Percentiles rank a stretch among this genome's conserved stretches.
phyloP scores from a whole-genome alignment of 2,329 filamentous ascomycete species.

The Sporothrix globosa region DNA sequence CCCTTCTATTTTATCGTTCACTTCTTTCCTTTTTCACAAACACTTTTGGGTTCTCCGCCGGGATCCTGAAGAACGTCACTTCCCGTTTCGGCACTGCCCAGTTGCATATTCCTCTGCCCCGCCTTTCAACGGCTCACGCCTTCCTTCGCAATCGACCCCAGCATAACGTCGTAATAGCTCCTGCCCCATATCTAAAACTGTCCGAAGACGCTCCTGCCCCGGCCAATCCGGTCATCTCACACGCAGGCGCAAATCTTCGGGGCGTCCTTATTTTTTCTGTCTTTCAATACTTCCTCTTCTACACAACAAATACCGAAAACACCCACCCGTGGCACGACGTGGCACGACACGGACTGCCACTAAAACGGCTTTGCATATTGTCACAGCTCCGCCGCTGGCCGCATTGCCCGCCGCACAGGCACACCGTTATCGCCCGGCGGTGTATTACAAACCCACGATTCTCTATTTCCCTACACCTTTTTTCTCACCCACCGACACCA shows the following conservation, averaged over 20 bases:
- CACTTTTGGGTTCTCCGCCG: not conserved
- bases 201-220: slow-evolving; percentile 1
- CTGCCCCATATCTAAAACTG: not conserved
- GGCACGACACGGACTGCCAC: not conserved
- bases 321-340: too few species aligned
- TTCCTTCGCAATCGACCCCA: not conserved
- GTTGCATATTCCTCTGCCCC: not conserved
- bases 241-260: not conserved
- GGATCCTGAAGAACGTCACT: slow-evolving; percentile 1
- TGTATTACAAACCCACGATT: not conserved
- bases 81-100: not conserved
- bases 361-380: not conserved
- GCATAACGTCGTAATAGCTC: not conserved
- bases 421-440: not conserved
- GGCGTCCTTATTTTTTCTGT: too few species aligned
- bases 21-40: not conserved
- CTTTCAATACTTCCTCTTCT: not conserved
- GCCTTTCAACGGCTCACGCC: slow-evolving; percentile 1
- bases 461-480: not conserved
- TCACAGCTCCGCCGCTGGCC: not conserved
- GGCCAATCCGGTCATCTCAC: not conserved
- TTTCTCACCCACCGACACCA: not conserved
- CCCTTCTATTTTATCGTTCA: not conserved
- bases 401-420: not conserved
- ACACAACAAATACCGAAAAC: not conserved